A percentile compares a stretch with the other conserved stretches of the same genome.
These are phyloP conservation scores for Solanum infundibuliforme DNA, from an alignment of 257 asterid species.

Conservation along the genomic window DNA sequence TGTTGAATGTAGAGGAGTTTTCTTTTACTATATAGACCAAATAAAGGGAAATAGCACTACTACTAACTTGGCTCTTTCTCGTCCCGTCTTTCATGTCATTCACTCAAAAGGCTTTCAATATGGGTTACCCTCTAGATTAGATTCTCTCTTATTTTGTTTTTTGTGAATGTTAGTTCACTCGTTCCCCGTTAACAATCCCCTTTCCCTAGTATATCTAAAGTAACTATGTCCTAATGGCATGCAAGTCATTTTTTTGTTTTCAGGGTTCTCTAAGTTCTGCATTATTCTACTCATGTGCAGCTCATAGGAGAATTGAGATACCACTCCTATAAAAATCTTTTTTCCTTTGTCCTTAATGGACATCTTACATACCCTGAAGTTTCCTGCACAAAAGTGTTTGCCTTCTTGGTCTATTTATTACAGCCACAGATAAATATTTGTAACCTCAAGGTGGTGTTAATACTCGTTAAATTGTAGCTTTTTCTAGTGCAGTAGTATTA, in stretches of 20 bases:
- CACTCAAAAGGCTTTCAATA: not conserved
- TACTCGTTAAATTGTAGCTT: not conserved
- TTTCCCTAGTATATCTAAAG: not conserved
- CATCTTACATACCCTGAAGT: not conserved
- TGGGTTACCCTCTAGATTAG: not conserved
- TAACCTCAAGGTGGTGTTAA: not conserved
- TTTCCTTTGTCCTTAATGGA: not conserved
- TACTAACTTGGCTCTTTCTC: not conserved
- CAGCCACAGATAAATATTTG: not conserved
- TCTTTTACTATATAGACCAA: not conserved
- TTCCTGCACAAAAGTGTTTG: not conserved
- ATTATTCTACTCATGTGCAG: not conserved
- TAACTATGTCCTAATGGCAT: not conserved
- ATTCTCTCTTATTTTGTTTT: not conserved
- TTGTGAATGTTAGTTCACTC: not conserved
- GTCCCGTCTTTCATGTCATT: not conserved
- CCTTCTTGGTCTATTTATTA: not conserved
- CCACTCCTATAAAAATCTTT: not conserved
- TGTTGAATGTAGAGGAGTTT: not conserved
- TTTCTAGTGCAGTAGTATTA: not conserved
- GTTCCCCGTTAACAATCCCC: not conserved
- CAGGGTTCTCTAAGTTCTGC: not conserved
- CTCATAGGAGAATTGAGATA: not conserved
- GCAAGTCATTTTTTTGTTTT: not conserved
- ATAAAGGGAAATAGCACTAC: not conserved